Percentiles rank a stretch among this genome's conserved stretches.
These are phyloP conservation scores for Podospora anserina DNA, from an alignment of 495 filamentous ascomycete species.

Conservation along the genomic window DNA sequence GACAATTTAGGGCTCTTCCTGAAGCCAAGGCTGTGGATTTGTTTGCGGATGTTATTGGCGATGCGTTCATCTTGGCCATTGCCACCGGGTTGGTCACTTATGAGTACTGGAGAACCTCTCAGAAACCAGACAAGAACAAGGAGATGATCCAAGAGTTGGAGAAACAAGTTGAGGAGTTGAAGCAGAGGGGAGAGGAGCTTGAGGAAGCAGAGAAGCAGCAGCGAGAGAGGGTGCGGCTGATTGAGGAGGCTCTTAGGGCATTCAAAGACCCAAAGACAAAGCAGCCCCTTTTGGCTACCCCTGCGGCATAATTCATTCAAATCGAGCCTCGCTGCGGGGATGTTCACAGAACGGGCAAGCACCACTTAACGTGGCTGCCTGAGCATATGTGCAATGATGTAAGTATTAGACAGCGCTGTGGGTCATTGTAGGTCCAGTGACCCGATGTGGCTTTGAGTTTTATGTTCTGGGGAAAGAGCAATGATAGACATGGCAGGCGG, in stretches of 20 bases:
- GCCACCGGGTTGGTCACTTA: conserved; percentile 75
- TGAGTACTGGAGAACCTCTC: conserved; percentile 69
- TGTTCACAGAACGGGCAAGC: not conserved
- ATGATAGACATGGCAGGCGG: not conserved
- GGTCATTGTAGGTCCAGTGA: not conserved
- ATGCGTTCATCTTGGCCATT: conserved; percentile 82
- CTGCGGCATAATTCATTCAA: not conserved
- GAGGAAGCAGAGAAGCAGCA: conserved; percentile 60
- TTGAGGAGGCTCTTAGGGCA: conserved; percentile 66
- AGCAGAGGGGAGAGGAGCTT: conserved; percentile 59
- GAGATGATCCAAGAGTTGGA: conserved; percentile 70
- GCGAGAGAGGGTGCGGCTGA: conserved; percentile 54
- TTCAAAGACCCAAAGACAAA: conserved; percentile 55
- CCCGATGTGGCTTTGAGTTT: not conserved
- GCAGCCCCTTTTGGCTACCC: conserved; percentile 38
- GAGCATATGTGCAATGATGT: conserved; percentile 4
- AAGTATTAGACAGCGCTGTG: not conserved
- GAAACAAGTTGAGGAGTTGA: conserved; percentile 56
- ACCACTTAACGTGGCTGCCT: not conserved
- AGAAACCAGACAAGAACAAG: conserved; percentile 67
- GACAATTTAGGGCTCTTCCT: conserved; percentile 66
- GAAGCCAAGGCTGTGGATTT: conserved; percentile 94
- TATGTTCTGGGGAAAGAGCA: conserved; percentile 16
- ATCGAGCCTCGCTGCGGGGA: not conserved
- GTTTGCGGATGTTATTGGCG: conserved; percentile 91